These are phyloP conservation scores for Fusarium annulatum DNA, from an alignment of 2,329 filamentous ascomycete species.

Conservation along the genomic window DNA sequence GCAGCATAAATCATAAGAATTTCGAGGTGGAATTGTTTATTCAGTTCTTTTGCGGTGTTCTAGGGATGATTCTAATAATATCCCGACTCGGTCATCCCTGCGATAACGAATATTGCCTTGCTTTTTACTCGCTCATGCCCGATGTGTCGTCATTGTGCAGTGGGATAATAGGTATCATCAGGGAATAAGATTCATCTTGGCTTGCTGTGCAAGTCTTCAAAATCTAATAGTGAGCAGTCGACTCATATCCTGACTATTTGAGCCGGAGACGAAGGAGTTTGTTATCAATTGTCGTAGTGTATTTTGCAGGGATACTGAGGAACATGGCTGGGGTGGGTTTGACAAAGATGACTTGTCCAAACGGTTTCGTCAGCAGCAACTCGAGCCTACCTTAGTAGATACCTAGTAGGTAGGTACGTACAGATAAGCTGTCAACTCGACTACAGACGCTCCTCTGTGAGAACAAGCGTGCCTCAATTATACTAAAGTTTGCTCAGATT, in stretches of 20 bases:
- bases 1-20: background rate
- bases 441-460: background rate
- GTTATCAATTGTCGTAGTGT: conserved; percentile 2
- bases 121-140: conserved; percentile 18
- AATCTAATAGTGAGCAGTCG: conserved; percentile 30
- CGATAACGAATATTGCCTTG: conserved; percentile 16
- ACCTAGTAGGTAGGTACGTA: background rate
- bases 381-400: background rate
- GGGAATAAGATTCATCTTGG: conserved; percentile 21
- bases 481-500: background rate
- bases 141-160: conserved; percentile 45
- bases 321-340: background rate
- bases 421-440: background rate
- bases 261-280: background rate
- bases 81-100: conserved; percentile 1
- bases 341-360: background rate
- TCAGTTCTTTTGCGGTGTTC: background rate
- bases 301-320: conserved; percentile 13
- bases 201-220: conserved; percentile 9
- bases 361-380: background rate
- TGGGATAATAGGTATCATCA: conserved; percentile 23
- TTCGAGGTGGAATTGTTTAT: background rate
- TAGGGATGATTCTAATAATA: background rate
- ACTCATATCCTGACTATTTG: conserved; percentile 10
- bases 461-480: background rate